Evolutionary conservation across 805 yeast genomes (phyloP), one percentile per base, ranked within the genome.

Genomic region (Lachancea nothofagi): DNA sequence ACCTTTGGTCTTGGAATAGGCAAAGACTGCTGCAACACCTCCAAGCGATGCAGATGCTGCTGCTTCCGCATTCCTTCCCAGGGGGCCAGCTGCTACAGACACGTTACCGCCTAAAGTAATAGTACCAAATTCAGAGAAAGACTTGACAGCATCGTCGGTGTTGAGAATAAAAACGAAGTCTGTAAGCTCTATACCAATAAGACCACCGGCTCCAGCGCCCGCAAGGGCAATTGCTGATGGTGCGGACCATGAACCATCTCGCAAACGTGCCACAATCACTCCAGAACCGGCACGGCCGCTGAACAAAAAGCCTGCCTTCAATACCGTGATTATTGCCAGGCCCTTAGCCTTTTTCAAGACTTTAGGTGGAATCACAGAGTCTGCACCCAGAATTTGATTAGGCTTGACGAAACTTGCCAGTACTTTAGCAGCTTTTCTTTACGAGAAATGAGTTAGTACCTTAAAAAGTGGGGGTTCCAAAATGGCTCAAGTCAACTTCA

Each of bases 121-220:
- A 13, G 96, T 85, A 3, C 98, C 98, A 48, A 82, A 76, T 60
- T 88, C 96, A 10, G 97, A 87, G 65, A 90, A 90, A 8, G 96
- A 79, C 46, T 83, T 86, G 33, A 90, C 98, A 2, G 98, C 97
- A 2, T 88, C 77, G 37, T 76, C 72, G 10, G 84, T 77, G 66
- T 93, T 90, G 49, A 90, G 72, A 44, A 93, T 89, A 60, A 90
- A 90, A 21, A 90, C 96, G 57, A 90, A 90, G 67, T 90, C 97
- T 1, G 98, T 90, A 54, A 90, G 69, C 61, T 90, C 98, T 7
- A 96, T 89, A 29, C 98, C 98, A 48, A 93, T 77, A 67, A 88
- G 94, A 31, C 98, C 98, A 44, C 98, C 98, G 5, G 93, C 97
- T 55, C 98, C 97, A 3, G 97, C 97, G 53, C 97, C 98, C 3